phyloP scores from a whole-genome alignment of 1,284 basidiomycete genomes.

The Ceratobasidium sp. region DNA sequence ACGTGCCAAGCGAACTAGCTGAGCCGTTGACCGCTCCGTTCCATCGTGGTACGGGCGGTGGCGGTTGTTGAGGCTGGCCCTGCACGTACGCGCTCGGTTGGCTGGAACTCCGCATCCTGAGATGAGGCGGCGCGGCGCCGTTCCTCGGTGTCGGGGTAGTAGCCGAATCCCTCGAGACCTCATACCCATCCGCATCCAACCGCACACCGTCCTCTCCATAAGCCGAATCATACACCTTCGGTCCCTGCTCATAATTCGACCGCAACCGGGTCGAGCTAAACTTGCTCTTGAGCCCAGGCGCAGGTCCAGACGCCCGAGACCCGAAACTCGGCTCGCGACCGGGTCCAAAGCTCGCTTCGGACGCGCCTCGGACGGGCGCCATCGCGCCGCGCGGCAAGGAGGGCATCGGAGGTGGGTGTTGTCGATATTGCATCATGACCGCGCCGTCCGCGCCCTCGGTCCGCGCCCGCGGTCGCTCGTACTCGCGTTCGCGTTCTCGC shows the following conservation, averaged over 20 bases:
- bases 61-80: conserved; percentile 62
- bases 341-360: conserved; percentile 56
- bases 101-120: conserved; percentile 73
- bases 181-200: conserved; percentile 24
- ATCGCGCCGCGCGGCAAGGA: conserved; percentile 51
- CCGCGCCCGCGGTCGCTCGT: conserved; percentile 74
- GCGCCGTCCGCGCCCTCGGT: conserved; percentile 80
- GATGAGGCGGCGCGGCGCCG: conserved; percentile 33
- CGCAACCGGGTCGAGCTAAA: conserved; percentile 77
- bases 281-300: conserved; percentile 70
- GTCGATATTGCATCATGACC: conserved; percentile 75
- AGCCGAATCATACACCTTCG: conserved; percentile 29
- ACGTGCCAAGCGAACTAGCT: conserved; percentile 50
- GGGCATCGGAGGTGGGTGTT: conserved; percentile 52
- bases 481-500: conserved; percentile 62
- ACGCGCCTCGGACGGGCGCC: conserved; percentile 43
- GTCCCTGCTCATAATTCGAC: conserved; percentile 63
- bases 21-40: conserved; percentile 47
- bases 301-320: conserved; percentile 50
- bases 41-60: conserved; percentile 69
- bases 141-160: conserved; percentile 38
- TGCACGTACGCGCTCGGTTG: conserved; percentile 76
- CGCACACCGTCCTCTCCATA: conserved; percentile 23
- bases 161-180: conserved; percentile 35
- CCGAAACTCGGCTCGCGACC: conserved; percentile 66